Evolutionary conservation across 768 basidiomycete species (phyloP).

Genomic region (Tylopilus vinaceipallidus): DNA sequence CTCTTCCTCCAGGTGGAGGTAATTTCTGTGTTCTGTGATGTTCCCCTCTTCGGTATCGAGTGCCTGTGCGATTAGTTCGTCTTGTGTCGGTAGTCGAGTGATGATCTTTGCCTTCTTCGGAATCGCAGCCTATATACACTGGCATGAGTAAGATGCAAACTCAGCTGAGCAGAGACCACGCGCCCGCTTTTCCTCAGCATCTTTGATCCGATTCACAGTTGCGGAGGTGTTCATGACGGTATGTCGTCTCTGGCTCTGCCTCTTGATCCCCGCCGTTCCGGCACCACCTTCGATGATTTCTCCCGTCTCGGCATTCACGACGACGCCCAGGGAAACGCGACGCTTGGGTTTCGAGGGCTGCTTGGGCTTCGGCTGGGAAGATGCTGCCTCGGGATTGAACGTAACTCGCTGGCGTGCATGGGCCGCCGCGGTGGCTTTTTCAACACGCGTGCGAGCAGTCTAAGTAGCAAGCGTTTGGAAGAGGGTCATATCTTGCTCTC

Average conservation of each 20-base stretch:
- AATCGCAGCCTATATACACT: conserved; percentile 44
- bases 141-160: not conserved
- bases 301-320: conserved; percentile 59
- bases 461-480: conserved; percentile 20
- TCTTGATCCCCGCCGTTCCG: conserved; percentile 25
- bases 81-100: conserved; percentile 63
- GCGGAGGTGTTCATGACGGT: conserved; percentile 72
- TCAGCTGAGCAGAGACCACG: conserved; percentile 7
- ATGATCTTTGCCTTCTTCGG: conserved; percentile 61
- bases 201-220: conserved; percentile 61
- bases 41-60: conserved; percentile 88
- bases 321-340: conserved; percentile 54
- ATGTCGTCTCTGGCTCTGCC: conserved; percentile 65
- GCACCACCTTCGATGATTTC: conserved; percentile 42
- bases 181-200: conserved; percentile 62
- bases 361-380: conserved; percentile 29
- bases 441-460: conserved; percentile 55
- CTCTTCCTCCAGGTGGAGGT: conserved; percentile 78
- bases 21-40: conserved; percentile 72
- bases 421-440: conserved; percentile 63
- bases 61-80: conserved; percentile 79
- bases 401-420: conserved; percentile 65
- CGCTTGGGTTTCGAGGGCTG: conserved; percentile 35
- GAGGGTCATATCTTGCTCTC: not conserved
- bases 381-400: conserved; percentile 55